Base-by-base conservation (phyloP, 352 stramenopile genomes). In the Hyaloperonospora brassicae region DNA sequence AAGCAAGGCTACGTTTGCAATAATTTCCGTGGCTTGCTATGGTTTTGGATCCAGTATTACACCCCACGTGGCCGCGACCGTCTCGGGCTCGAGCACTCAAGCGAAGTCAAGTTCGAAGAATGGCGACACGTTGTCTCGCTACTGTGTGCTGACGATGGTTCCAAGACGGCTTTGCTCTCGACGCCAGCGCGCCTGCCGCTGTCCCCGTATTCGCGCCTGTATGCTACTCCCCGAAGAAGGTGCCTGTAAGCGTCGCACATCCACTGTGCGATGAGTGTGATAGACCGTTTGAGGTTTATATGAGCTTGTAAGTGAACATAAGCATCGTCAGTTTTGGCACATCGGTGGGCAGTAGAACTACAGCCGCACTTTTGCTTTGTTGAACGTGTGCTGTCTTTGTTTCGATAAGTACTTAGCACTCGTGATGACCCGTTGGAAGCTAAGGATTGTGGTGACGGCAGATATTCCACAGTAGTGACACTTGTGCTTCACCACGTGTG, bases 1-100 rank as follows among this genome's bases (percentile, higher is more conserved):
- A 85, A 87, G 50, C 61, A 70, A 35, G 76, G 75, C 13, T 89
- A 89, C 60, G 71, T 90, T 39, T 87, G 78, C 55, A 55, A 67
- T 45, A 97, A 97, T 62, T 98, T 98, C 61, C 86, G 93, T 12
- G 72, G 87, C 3, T 73, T 98, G 30, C 59, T 98, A 10, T 98
- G 91, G 89, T 98, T 98, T 55, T 98, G 91, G 92, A 84, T 93
- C 30, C 84, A 98, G 66, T 98, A 98, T 63, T 98, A 98, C 64
- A 89, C 87, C 3, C 92, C 95, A 8, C 76, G 92, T 44, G 93
- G 93, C 8, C 78, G 93, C 35, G 95, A 98, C 64, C 73, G 94
- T 14, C 75, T 98, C 36, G 93, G 82, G 23, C 73, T 98, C 5
- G 94, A 98, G 62, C 95, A 97, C 63, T 97, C 90, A 8, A 97